These are phyloP conservation scores for Podaxis carcinomalis DNA, from an alignment of 768 basidiomycete genomes.

Conservation along the genomic window DNA sequence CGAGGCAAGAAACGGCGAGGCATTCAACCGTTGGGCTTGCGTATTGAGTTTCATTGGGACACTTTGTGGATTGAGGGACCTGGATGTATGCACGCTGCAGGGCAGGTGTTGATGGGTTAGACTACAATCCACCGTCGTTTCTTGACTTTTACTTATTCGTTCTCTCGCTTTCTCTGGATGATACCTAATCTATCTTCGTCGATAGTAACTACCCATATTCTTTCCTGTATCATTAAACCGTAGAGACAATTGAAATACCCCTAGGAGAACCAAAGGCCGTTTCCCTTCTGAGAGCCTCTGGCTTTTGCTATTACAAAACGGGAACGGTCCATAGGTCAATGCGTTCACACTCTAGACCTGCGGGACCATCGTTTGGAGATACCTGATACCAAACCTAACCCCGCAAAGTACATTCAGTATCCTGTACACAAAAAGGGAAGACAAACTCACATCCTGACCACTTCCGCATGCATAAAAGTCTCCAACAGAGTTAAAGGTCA, in stretches of 20 bases:
- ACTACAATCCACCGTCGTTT: background rate
- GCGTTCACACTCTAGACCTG: slow-evolving; percentile 12
- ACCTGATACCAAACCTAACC: slow-evolving; percentile 23
- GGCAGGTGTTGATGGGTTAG: background rate
- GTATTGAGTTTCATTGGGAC: background rate
- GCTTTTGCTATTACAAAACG: background rate
- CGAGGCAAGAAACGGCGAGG: background rate
- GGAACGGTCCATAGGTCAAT: slow-evolving; percentile 21
- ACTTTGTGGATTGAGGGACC: background rate
- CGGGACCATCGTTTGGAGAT: slow-evolving; percentile 14
- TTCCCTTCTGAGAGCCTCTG: background rate
- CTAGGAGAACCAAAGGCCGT: background rate
- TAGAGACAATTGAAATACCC: background rate
- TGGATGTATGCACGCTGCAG: background rate
- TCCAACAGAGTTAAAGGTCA: slow-evolving; percentile 24
- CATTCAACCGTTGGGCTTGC: background rate
- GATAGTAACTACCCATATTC: background rate
- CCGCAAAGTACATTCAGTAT: background rate
- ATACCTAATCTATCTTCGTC: background rate
- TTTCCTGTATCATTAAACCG: background rate
- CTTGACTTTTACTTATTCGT: background rate
- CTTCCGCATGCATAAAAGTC: slow-evolving; percentile 27
- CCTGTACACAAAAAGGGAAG: background rate
- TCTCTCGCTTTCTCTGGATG: background rate
- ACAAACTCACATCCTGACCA: slow-evolving; percentile 21